Conservation (phyloP, 768 basidiomycete species). For the Melanogaster broomeanus region DNA sequence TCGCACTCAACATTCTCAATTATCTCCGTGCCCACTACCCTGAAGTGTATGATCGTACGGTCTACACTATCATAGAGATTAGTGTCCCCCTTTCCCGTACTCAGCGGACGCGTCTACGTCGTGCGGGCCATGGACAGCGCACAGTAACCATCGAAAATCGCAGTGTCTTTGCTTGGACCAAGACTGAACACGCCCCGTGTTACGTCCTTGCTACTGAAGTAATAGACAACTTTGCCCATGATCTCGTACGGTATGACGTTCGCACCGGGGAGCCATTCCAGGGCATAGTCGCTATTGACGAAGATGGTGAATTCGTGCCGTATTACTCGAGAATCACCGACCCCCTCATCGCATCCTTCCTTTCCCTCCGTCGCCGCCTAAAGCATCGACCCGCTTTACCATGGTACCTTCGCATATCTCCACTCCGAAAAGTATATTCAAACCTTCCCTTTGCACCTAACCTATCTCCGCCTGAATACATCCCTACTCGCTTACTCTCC, state of each 20-base stretch:
- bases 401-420: constrained; percentile 53
- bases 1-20: constrained; percentile 86
- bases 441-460: constrained; percentile 89
- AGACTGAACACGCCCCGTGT: constrained; percentile 77
- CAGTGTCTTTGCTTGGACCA: constrained; percentile 87
- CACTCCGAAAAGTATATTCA: constrained; percentile 64
- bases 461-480: constrained; percentile 82
- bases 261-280: constrained; percentile 81
- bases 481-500: constrained; percentile 87
- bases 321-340: constrained; percentile 85
- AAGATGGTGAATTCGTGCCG: constrained; percentile 78
- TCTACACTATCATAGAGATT: constrained; percentile 95
- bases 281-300: constrained; percentile 76
- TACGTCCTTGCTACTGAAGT: constrained; percentile 96
- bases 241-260: constrained; percentile 88
- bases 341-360: constrained; percentile 77
- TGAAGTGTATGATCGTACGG: constrained; percentile 90
- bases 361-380: constrained; percentile 64
- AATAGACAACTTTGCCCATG: constrained; percentile 97
- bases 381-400: constrained; percentile 59
- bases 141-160: constrained; percentile 70
- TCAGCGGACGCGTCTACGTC: constrained; percentile 68
- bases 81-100: constrained; percentile 72
- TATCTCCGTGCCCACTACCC: constrained; percentile 77
- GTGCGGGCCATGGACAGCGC: constrained; percentile 29